phyloP scores from a whole-genome alignment of 2,329 filamentous ascomycete species.

The Periconia digitata region DNA sequence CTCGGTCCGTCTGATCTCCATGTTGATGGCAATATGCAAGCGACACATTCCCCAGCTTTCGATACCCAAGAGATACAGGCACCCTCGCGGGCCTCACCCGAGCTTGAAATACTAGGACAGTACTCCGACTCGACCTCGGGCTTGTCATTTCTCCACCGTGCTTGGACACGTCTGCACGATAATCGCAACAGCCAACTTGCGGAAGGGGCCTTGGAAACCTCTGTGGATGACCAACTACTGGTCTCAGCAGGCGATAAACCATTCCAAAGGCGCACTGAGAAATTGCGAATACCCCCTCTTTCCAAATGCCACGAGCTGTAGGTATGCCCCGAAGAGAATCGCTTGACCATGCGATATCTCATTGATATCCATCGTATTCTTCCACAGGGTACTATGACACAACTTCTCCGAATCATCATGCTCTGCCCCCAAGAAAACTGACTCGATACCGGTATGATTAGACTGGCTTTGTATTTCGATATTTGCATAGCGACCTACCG shows the following conservation, averaged over 20 bases:
- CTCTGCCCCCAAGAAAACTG: too few species aligned
- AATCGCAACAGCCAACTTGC: constrained; percentile 49
- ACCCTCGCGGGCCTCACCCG: constrained; percentile 45
- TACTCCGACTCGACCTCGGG: constrained; percentile 58
- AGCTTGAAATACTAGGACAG: constrained; percentile 56
- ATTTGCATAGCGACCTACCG: constrained; percentile 62
- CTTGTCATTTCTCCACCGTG: constrained; percentile 62
- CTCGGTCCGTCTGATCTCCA: too few species aligned
- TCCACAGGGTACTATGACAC: too few species aligned
- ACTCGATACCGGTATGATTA: constrained; percentile 21
- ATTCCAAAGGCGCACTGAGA: constrained; percentile 40
- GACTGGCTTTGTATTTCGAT: constrained; percentile 55
- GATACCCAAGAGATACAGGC: constrained; percentile 10
- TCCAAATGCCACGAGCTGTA: constrained; percentile 32
- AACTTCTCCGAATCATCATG: too few species aligned
- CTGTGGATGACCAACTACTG: constrained; percentile 47
- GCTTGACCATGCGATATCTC: too few species aligned
- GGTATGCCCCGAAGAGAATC: too few species aligned
- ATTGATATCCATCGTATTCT: too few species aligned
- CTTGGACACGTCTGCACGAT: constrained; percentile 67
- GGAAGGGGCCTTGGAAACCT: constrained; percentile 11
- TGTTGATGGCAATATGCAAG: too few species aligned
- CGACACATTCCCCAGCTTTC: too few species aligned
- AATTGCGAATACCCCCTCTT: constrained; percentile 21
- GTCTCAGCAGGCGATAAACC: constrained; percentile 56